Percentiles rank a stretch among this genome's conserved stretches.
These are phyloP conservation scores for Sphagnum fallax DNA, from an alignment of 228 moss, liverwort and hornwort species.

Conservation along the genomic window DNA sequence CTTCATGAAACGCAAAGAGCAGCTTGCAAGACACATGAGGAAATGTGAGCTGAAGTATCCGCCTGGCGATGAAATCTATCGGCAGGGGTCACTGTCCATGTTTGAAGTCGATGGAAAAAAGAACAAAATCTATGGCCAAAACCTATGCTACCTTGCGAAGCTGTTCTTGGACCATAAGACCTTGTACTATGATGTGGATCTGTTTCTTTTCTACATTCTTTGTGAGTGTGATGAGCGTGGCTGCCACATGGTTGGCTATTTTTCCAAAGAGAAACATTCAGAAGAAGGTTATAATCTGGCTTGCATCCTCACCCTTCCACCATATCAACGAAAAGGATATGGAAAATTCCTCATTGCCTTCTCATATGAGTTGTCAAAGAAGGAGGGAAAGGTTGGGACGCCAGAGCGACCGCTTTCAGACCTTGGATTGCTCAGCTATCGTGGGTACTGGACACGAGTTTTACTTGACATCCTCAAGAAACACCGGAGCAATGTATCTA, in stretches of 20 bases:
- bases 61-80: conserved; percentile 88
- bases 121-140: conserved; percentile 94
- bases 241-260: conserved; percentile 97
- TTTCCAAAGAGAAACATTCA: conserved; percentile 95
- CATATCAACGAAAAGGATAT: conserved; percentile 93
- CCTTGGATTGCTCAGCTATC: conserved; percentile 82
- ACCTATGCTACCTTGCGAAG: conserved; percentile 87
- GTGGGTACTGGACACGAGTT: conserved; percentile 93
- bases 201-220: conserved; percentile 87
- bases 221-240: conserved; percentile 96
- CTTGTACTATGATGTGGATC: conserved; percentile 90
- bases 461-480: conserved; percentile 89
- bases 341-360: conserved; percentile 94
- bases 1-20: conserved; percentile 95
- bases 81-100: conserved; percentile 93
- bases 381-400: conserved; percentile 87
- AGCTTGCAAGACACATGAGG: conserved; percentile 86
- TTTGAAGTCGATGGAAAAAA: conserved; percentile 98
- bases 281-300: conserved; percentile 94
- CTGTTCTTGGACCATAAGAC: conserved; percentile 95
- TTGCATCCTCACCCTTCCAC: conserved; percentile 86
- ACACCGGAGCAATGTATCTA: conserved; percentile 95
- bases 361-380: conserved; percentile 91
- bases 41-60: conserved; percentile 95
- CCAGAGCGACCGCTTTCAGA: conserved; percentile 96